Evolutionary conservation across 2,329 filamentous ascomycete genomes (phyloP).

Genomic region (Penicillium polonicum): DNA sequence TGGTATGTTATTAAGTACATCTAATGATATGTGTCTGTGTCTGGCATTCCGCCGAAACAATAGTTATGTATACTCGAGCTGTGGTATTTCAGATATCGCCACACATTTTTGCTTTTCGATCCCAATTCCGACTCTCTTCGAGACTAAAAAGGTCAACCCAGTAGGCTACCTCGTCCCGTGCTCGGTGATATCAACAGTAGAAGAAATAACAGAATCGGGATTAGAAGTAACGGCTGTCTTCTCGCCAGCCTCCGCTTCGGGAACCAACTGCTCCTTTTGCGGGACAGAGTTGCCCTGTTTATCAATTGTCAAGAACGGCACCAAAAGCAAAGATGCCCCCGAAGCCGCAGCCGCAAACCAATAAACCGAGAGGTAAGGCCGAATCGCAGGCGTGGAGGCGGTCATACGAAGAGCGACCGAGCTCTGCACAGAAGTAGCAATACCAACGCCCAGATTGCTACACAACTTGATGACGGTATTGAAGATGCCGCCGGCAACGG

Average conservation of each 20-base stretch:
- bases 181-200: background rate
- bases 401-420: slow-evolving; percentile 21
- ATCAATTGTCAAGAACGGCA: slow-evolving; percentile 32
- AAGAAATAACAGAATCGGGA: background rate
- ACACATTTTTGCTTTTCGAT: background rate
- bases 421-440: slow-evolving; percentile 50
- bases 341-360: slow-evolving; percentile 32
- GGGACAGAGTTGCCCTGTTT: slow-evolving; percentile 26
- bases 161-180: background rate
- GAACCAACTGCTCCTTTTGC: background rate
- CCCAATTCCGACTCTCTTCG: background rate
- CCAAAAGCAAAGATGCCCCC: slow-evolving; percentile 27
- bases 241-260: background rate
- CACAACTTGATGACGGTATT: slow-evolving; percentile 64
- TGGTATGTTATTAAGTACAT: background rate
- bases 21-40: background rate
- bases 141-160: background rate
- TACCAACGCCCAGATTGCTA: slow-evolving; percentile 59
- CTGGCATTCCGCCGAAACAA: background rate
- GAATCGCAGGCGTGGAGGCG: slow-evolving; percentile 19
- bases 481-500: slow-evolving; percentile 66
- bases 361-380: slow-evolving; percentile 31
- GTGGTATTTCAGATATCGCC: background rate
- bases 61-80: background rate
- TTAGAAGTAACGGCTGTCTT: background rate